Percentiles rank a stretch among this genome's conserved stretches.
Conservation (phyloP, 257 asterid species). For the Gardenia jasminoides region DNA sequence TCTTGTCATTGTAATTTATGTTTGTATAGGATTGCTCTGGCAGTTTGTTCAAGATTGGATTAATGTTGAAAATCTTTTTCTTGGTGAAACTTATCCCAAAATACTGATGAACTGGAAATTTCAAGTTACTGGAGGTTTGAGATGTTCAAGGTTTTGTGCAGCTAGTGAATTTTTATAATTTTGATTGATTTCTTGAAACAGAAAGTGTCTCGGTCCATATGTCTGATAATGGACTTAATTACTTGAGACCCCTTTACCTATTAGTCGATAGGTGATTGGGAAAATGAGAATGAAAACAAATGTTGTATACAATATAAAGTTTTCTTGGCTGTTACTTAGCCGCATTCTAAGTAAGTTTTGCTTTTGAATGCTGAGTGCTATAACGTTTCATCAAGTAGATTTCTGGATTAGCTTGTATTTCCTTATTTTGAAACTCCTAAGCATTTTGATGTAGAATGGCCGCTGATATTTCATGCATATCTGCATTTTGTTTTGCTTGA, state of each 20-base stretch:
- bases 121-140: not conserved
- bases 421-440: not conserved
- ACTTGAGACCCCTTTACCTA: not conserved
- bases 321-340: not conserved
- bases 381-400: not conserved
- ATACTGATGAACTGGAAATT: not conserved
- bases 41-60: not conserved
- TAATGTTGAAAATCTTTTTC: not conserved
- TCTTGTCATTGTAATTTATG: not conserved
- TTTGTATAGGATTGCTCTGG: not conserved
- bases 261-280: not conserved
- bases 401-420: not conserved
- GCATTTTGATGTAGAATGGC: not conserved
- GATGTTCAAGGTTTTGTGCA: not conserved
- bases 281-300: not conserved
- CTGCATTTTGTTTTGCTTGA: constrained; percentile 1
- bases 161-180: too few species aligned
- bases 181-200: not conserved
- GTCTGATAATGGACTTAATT: not conserved
- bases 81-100: not conserved
- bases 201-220: not conserved
- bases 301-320: too few species aligned
- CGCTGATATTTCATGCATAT: not conserved
- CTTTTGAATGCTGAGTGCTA: not conserved
- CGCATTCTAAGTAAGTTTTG: not conserved